phyloP scores from a whole-genome alignment of 257 asterid species.

The Primulina huaijiensis region DNA sequence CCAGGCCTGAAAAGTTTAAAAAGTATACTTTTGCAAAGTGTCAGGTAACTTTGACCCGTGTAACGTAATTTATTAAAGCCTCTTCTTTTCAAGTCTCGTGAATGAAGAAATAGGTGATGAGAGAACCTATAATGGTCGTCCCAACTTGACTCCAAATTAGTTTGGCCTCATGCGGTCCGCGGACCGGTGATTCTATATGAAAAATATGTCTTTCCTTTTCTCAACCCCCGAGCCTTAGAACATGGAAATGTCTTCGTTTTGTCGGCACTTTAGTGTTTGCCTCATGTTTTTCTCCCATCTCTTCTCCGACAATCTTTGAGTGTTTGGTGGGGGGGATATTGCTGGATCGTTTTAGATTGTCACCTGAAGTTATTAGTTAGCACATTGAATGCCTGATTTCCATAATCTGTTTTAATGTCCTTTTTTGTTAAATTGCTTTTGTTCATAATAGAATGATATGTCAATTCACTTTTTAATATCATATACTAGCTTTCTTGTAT shows the following conservation, averaged over 20 bases:
- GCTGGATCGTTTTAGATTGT: neutral
- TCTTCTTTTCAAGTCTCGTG: neutral
- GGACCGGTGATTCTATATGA: neutral
- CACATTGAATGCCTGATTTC: neutral
- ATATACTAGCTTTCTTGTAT: neutral
- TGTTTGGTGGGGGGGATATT: neutral
- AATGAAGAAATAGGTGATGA: neutral
- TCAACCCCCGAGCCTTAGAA: neutral
- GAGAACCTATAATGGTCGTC: neutral
- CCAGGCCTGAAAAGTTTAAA: constrained; percentile 23
- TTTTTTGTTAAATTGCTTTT: too few species aligned
- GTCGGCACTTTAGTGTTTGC: neutral
- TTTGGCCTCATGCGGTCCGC: neutral
- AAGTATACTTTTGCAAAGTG: neutral
- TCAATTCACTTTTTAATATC: neutral
- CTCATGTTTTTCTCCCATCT: neutral
- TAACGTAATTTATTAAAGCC: too few species aligned
- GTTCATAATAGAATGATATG: too few species aligned
- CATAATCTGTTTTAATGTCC: neutral
- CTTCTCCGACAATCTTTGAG: neutral
- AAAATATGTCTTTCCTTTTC: neutral
- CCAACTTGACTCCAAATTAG: too few species aligned
- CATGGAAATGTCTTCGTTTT: neutral
- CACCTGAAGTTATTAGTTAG: neutral
- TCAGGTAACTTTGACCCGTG: neutral